Base-by-base conservation (phyloP, 495 filamentous ascomycete genomes). In the Saxophila tyrrhenica region DNA sequence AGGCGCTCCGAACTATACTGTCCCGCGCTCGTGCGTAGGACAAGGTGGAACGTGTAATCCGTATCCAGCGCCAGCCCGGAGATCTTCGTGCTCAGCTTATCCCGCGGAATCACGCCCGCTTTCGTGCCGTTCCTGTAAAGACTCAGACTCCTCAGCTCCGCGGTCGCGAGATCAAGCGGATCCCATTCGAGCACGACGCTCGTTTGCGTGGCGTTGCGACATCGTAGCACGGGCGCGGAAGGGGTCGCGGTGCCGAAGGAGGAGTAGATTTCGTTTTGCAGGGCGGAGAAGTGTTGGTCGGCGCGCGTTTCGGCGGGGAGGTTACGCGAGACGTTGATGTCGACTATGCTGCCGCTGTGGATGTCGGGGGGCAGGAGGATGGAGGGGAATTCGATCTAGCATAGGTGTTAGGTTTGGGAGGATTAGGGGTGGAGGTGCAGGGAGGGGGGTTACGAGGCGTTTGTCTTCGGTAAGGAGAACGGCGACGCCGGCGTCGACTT, bases 111-210 rank as follows among this genome's bases (percentile, higher is more conserved):
- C 55, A 83, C 86, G 60, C 92, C 92, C 13, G 90, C 92, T 72
- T 97, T 99, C 59, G 85, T 86, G 60, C 86, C 86, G 75, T 99
- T 97, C 64, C 92, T 86, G 72, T 89, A 96, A 29, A 99, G 77
- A 42, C 84, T 88, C 21, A 99, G 75, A 42, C 81, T 85, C 60
- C 94, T 83, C 51, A 97, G 76, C 61, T 89, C 87, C 55, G 92
- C 86, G 3, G 92, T 97, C 7, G 90, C 94, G 17, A 95, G 80
- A 53, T 88, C 77, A 70, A 99, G 89, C 9, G 89, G 87, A 55
- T 96, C 92, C 89, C 94, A 99, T 71, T 97, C 92, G 43, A 99
- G 85, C 32, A 99, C 92, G 9, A 97, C 83, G 22, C 87, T 90
- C 23, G 94, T 97, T 69, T 99, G 92, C 2, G 92, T 97, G 23